Conservation (phyloP, 169 alveolate genomes). For the Perkinsus marinus region DNA sequence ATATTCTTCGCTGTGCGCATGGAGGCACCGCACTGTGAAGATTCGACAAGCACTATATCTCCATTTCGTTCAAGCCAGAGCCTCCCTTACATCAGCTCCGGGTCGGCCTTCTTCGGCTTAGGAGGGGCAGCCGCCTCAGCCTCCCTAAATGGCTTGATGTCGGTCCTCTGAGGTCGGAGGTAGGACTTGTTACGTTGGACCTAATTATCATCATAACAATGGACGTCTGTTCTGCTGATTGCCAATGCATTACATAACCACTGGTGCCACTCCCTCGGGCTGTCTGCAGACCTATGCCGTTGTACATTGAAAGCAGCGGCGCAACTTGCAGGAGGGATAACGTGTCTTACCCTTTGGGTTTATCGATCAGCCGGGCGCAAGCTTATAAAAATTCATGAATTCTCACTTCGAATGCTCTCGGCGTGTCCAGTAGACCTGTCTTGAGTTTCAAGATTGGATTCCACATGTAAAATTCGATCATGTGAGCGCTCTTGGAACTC, state of each 20-base stretch:
- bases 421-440: too few relatives aligned
- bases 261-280: conserved; percentile 65
- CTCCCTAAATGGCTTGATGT: background rate
- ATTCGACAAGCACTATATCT: too few relatives aligned
- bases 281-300: conserved; percentile 55
- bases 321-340: background rate
- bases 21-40: too few relatives aligned
- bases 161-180: background rate
- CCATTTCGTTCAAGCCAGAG: too few relatives aligned
- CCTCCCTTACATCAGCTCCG: background rate
- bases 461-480: too few relatives aligned
- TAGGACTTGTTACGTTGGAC: background rate
- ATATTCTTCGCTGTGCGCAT: background rate
- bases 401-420: too few relatives aligned
- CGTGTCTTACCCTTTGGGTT: too few relatives aligned
- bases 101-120: background rate
- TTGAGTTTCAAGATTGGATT: too few relatives aligned
- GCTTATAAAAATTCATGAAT: too few relatives aligned
- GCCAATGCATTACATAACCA: conserved; percentile 41
- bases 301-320: conserved; percentile 41
- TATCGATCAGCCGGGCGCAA: background rate
- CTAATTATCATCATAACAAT: background rate
- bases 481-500: too few relatives aligned
- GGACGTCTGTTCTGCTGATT: too few relatives aligned
- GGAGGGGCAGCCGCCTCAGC: background rate